Conservation (phyloP, 257 asterid species). For the Buddleja alternifolia region DNA sequence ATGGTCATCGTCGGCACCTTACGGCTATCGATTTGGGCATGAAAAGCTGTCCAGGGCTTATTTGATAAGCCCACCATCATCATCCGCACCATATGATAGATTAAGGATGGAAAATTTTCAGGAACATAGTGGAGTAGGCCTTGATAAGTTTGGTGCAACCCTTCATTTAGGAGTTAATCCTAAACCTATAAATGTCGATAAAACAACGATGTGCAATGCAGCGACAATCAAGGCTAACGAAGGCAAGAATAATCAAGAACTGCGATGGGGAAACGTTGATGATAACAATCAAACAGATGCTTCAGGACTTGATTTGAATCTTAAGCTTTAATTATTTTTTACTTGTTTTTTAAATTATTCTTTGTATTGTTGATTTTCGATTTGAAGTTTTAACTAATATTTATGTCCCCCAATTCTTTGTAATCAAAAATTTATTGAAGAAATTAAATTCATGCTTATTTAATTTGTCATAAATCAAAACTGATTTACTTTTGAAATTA, state of each 20-base stretch:
- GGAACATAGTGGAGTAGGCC: constrained; percentile 23
- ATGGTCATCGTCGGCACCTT: constrained; percentile 32
- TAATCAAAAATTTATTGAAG: background rate
- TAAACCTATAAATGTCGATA: constrained; percentile 4
- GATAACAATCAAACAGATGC: constrained; percentile 31
- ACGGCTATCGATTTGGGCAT: constrained; percentile 23
- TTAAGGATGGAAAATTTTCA: constrained; percentile 28
- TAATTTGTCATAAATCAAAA: background rate
- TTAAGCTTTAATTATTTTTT: constrained; percentile 39
- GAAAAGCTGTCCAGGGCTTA: constrained; percentile 36
- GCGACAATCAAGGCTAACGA: constrained; percentile 14
- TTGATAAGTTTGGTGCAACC: constrained; percentile 32
- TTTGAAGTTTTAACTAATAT: constrained; percentile 6
- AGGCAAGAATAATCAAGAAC: constrained; percentile 24
- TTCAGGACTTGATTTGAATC: constrained; percentile 54
- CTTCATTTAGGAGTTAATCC: constrained; percentile 33
- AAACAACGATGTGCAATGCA: background rate
- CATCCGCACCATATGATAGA: constrained; percentile 23
- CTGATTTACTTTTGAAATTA: background rate
- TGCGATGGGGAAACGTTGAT: constrained; percentile 13
- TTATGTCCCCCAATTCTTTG: background rate
- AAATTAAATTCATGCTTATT: background rate
- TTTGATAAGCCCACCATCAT: constrained; percentile 32
- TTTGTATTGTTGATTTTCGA: background rate
- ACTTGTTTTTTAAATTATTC: background rate